phyloP scores from a whole-genome alignment of 768 basidiomycete species.

The Sutorius australiensis region DNA sequence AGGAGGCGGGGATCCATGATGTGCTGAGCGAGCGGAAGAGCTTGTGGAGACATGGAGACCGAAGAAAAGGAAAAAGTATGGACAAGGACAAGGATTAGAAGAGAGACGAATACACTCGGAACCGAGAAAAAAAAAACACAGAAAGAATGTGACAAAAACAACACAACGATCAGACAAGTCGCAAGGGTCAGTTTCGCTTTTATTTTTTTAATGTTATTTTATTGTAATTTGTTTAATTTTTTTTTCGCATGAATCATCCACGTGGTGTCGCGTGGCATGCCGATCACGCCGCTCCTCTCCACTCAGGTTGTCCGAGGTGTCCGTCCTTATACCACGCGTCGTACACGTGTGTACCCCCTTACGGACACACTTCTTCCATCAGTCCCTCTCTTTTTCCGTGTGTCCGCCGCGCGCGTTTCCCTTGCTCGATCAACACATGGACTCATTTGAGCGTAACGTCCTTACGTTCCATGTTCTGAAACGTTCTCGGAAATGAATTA shows the following conservation, averaged over 20 bases:
- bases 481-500: conserved; percentile 10
- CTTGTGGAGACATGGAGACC: conserved; percentile 7
- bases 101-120: neutral
- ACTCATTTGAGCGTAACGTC: neutral
- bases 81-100: conserved; percentile 4
- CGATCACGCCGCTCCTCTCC: neutral
- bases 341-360: conserved; percentile 11
- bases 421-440: neutral
- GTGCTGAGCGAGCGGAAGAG: conserved; percentile 19
- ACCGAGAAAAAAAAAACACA: neutral
- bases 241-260: conserved; percentile 14
- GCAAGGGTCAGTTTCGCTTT: neutral
- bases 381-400: conserved; percentile 6
- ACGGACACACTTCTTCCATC: no score
- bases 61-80: conserved; percentile 12
- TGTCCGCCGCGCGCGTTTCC: no score
- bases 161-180: neutral
- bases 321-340: conserved; percentile 8
- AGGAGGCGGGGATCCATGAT: conserved; percentile 30
- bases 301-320: no score
- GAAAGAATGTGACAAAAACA: neutral
- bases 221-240: neutral
- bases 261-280: conserved; percentile 24
- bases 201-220: conserved; percentile 12
- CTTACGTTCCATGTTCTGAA: neutral